A percentile compares a stretch with the other conserved stretches of the same genome.
These are phyloP conservation scores for Emmonsiellopsis sp. DNA, from an alignment of 2,329 filamentous ascomycete species.

Conservation along the genomic window DNA sequence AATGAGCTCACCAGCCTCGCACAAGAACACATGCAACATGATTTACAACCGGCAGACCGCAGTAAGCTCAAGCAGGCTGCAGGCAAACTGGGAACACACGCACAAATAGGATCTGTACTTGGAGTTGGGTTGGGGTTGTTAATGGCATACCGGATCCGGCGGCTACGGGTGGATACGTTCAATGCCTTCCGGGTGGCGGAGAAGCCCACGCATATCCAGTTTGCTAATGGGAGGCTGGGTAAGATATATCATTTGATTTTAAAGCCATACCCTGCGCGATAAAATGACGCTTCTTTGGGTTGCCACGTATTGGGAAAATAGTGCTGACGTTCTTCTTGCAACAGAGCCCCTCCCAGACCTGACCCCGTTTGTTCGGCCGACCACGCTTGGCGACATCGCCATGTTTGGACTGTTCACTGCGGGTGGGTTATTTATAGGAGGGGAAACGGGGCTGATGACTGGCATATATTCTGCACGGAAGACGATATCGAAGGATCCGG, in stretches of 20 bases:
- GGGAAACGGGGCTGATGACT: constrained; percentile 51
- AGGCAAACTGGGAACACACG: constrained; percentile 44
- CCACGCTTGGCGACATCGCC: constrained; percentile 48
- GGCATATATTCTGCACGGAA: constrained; percentile 47
- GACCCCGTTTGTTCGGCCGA: constrained; percentile 47
- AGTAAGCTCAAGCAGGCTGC: constrained; percentile 48
- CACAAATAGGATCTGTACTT: constrained; percentile 49
- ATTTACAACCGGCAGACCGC: constrained; percentile 50
- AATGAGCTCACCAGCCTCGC: constrained; percentile 47
- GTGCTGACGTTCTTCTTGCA: constrained; percentile 1
- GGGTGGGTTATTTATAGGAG: constrained; percentile 55
- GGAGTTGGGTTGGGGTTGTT: constrained; percentile 52
- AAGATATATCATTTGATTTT: constrained; percentile 3
- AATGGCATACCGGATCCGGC: constrained; percentile 48
- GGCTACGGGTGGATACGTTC: constrained; percentile 50
- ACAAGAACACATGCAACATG: constrained; percentile 49
- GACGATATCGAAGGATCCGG: constrained; percentile 45
- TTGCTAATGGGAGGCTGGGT: constrained; percentile 52
- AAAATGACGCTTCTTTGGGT: too few relatives aligned
- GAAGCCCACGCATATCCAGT: constrained; percentile 52
- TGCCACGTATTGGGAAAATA: not conserved
- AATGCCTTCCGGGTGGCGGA: constrained; percentile 51
- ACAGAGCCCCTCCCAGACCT: constrained; percentile 54
- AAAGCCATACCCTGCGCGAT: not conserved
- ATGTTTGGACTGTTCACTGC: constrained; percentile 54